Evolutionary conservation across 768 basidiomycete species (phyloP), one percentile per base, ranked within the genome.

Genomic region (Megacollybia marginata): DNA sequence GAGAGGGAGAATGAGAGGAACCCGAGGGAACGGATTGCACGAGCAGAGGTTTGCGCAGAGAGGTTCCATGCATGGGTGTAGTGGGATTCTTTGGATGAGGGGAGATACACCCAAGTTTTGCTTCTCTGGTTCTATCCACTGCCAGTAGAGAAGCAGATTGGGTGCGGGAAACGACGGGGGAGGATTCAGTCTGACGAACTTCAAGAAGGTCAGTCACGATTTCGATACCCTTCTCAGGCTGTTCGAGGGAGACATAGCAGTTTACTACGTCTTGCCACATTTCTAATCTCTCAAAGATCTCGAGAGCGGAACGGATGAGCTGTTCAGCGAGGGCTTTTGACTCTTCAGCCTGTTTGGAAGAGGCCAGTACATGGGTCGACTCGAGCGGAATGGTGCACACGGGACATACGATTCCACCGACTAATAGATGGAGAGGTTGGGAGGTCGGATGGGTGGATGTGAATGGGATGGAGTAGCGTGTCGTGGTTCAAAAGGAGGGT

Each of bases 211-310:
- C 92, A 19, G 78, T 78, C 35, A 98, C 91, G 62, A 99, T 80
- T 2, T 70, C 64, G 52, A 92, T 75, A 5, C 85, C 96, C 60
- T 80, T 83, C 48, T 91, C 89, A 9, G 77, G 78, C 55, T 79
- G 71, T 55, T 95, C 93, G 68, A 94, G 75, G 15, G 82, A 71
- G 52, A 84, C 82, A 73, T 87, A 90, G 66, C 95, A 98, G 54
- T 78, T 74, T 40, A 92, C 92, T 8, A 90, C 93, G 55, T 97
- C 91, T 68, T 96, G 95, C 94, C 94, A 99, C 92, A 97, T 92
- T 69, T 98, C 93, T 52, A 97, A 72, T 33, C 90, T 78, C 67
- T 92, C 87, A 61, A 92, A 98, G 49, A 97, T 94, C 64, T 88
- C 94, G 45, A 98, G 71, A 0, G 96, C 94, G 5, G 89, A 92